Conservation (phyloP, 208 protist species). For the Crithidia thermophila region DNA sequence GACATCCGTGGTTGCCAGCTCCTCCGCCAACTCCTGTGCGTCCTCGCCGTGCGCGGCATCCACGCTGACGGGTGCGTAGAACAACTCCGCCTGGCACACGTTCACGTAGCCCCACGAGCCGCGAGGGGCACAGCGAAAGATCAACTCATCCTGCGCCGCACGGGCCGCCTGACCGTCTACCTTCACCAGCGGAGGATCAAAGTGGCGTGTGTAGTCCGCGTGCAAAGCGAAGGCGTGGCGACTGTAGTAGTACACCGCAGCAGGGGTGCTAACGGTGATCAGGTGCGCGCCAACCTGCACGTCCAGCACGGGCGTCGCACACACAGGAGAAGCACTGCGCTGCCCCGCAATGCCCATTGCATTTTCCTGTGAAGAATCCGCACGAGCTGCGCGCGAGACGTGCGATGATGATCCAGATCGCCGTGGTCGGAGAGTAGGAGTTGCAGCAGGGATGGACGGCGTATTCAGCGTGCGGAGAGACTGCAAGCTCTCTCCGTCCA, state of each 20-base stretch:
- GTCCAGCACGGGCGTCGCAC: slow-evolving; percentile 19
- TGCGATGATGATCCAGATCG: too few species aligned
- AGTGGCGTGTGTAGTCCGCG: slow-evolving; percentile 1
- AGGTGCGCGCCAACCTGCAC: slow-evolving; percentile 33
- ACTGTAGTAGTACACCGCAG: slow-evolving; percentile 35
- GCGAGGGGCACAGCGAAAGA: slow-evolving; percentile 16
- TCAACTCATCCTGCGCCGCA: background rate
- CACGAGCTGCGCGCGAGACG: too few species aligned
- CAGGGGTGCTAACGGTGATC: slow-evolving; percentile 39
- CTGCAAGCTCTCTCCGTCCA: slow-evolving; percentile 58
- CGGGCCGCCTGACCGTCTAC: background rate
- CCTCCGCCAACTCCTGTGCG: slow-evolving; percentile 10
- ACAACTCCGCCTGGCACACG: slow-evolving; percentile 2
- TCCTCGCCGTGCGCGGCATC: slow-evolving; percentile 20
- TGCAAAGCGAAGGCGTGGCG: slow-evolving; percentile 16
- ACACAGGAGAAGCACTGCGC: background rate
- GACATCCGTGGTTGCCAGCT: slow-evolving; percentile 30
- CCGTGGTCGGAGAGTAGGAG: background rate
- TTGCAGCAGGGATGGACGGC: background rate
- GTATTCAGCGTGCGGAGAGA: slow-evolving; percentile 21
- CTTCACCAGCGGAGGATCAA: background rate
- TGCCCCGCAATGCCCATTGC: background rate
- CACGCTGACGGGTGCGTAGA: slow-evolving; percentile 18
- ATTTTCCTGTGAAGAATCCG: too few species aligned
- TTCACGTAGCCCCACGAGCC: slow-evolving; percentile 32